Evolutionary conservation across 208 protist species (phyloP).

Genomic region (Acanthamoeba sp.): DNA sequence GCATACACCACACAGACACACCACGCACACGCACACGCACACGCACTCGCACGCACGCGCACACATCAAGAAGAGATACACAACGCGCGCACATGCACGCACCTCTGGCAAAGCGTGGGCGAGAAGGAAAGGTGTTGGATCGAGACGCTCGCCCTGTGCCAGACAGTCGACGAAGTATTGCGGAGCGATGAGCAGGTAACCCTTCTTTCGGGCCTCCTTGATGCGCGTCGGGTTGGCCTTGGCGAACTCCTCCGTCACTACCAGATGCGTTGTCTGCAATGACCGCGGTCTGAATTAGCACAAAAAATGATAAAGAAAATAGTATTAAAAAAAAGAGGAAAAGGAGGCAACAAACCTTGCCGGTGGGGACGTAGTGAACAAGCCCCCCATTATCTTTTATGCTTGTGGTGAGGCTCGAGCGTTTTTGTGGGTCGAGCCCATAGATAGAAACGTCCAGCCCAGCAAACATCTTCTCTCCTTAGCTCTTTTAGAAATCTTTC

Average conservation of each 20-base stretch:
- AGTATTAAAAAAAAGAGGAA: background rate
- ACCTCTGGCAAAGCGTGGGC: background rate
- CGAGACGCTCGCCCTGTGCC: background rate
- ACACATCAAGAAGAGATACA: background rate
- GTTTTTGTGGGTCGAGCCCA: conserved; percentile 67
- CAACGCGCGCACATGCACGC: background rate
- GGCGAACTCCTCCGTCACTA: conserved; percentile 37
- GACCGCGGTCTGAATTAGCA: background rate
- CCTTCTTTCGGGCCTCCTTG: conserved; percentile 54
- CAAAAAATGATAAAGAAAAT: background rate
- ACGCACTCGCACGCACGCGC: too few relatives aligned
- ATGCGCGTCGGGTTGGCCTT: conserved; percentile 20
- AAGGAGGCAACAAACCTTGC: background rate
- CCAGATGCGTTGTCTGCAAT: conserved; percentile 47
- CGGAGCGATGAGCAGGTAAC: background rate
- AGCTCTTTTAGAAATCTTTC: too few relatives aligned
- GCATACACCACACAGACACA: background rate
- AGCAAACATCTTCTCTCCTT: conserved; percentile 53
- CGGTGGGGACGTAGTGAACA: conserved; percentile 58
- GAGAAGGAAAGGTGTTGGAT: background rate
- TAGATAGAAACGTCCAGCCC: conserved; percentile 36
- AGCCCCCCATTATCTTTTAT: background rate
- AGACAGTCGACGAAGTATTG: conserved; percentile 17
- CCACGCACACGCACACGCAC: background rate
- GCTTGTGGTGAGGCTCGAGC: background rate